phyloP scores from a whole-genome alignment of 2,329 filamentous ascomycete genomes.

The Teratosphaeria zuluensis region DNA sequence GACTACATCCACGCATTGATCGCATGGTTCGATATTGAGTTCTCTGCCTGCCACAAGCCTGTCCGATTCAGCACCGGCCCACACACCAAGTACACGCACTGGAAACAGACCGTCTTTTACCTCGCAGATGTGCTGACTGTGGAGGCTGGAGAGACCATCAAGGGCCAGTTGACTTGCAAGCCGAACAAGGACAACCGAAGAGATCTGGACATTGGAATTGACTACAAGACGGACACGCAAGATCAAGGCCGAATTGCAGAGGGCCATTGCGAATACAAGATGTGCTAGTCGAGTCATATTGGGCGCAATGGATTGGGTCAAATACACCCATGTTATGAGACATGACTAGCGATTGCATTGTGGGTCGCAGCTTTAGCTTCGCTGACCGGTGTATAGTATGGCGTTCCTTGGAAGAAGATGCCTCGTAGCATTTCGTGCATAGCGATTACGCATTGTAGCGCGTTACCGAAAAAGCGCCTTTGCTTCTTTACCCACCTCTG shows the following conservation, averaged over 20 bases:
- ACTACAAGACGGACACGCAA: slow-evolving; percentile 68
- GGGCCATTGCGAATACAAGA: slow-evolving; percentile 71
- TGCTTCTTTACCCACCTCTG: background rate
- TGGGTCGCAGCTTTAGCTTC: slow-evolving; percentile 30
- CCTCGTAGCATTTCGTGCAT: background rate
- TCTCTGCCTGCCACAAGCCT: slow-evolving; percentile 95
- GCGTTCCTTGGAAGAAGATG: background rate
- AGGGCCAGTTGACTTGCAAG: slow-evolving; percentile 65
- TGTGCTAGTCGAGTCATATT: slow-evolving; percentile 46
- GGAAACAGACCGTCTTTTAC: slow-evolving; percentile 99
- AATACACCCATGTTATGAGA: background rate
- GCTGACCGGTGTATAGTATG: slow-evolving; percentile 22
- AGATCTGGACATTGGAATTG: slow-evolving; percentile 83
- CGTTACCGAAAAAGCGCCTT: background rate
- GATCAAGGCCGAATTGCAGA: slow-evolving; percentile 60
- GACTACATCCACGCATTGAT: slow-evolving; percentile 96
- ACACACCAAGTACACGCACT: slow-evolving; percentile 98
- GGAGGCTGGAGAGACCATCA: slow-evolving; percentile 72
- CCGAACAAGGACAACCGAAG: slow-evolving; percentile 91
- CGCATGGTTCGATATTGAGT: slow-evolving; percentile 98
- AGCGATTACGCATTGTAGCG: background rate
- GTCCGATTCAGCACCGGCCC: slow-evolving; percentile 94
- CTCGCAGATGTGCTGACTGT: slow-evolving; percentile 87
- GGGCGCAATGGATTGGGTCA: background rate
- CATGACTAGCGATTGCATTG: slow-evolving; percentile 2